Evolutionary conservation across 2,329 filamentous ascomycete species (phyloP).

Genomic region (Aspergillus sp.): DNA sequence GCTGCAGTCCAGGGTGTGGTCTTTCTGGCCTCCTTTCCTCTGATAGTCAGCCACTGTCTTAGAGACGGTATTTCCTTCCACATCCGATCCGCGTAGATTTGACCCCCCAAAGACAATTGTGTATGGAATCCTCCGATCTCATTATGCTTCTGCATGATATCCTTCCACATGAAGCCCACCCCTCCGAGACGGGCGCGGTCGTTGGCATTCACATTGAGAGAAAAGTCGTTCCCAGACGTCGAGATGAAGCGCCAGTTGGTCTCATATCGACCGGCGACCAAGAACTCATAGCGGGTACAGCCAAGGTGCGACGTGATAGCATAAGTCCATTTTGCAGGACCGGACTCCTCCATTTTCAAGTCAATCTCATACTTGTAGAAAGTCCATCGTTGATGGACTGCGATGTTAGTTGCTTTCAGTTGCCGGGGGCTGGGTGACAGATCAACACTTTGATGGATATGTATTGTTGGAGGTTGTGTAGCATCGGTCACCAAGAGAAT

Average conservation of each 20-base stretch:
- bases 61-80: conserved; percentile 95
- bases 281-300: conserved; percentile 96
- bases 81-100: conserved; percentile 90
- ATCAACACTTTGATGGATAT: conserved; percentile 85
- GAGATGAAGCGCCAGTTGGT: conserved; percentile 93
- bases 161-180: conserved; percentile 96
- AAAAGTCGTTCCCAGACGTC: conserved; percentile 95
- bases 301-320: conserved; percentile 94
- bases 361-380: conserved; percentile 96
- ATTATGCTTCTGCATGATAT: conserved; percentile 93
- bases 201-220: conserved; percentile 76
- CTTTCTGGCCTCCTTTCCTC: conserved; percentile 87
- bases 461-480: conserved; percentile 89
- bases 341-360: conserved; percentile 76
- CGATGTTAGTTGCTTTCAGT: conserved; percentile 74
- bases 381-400: conserved; percentile 85
- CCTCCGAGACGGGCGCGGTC: conserved; percentile 84
- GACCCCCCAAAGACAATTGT: conserved; percentile 85
- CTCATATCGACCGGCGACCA: conserved; percentile 85
- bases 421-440: conserved; percentile 90
- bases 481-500: conserved; percentile 90
- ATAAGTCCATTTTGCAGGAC: conserved; percentile 87
- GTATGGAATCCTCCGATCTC: conserved; percentile 95
- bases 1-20: conserved; percentile 87
- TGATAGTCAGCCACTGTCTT: conserved; percentile 92